A percentile compares a stretch with the other conserved stretches of the same genome.
Evolutionary conservation across 208 protist species (phyloP).

Genomic region (Trypanosomatidae sp.): DNA sequence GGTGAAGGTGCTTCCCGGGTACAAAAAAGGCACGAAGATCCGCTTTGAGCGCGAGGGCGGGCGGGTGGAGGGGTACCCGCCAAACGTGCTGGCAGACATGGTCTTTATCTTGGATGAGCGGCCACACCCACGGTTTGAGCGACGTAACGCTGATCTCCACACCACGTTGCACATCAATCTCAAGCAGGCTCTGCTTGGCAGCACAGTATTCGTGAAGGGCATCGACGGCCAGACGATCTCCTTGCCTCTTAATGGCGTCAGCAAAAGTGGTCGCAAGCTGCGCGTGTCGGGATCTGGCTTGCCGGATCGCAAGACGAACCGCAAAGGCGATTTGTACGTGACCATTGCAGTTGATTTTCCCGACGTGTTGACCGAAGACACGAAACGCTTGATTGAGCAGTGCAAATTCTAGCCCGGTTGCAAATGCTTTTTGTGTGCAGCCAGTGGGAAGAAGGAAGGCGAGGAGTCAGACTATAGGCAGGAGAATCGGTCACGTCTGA

Average conservation of each 20-base stretch:
- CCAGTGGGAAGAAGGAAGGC: neutral
- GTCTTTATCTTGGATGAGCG: constrained; percentile 96
- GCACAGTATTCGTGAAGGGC: constrained; percentile 58
- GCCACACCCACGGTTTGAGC: constrained; percentile 89
- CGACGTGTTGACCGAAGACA: constrained; percentile 65
- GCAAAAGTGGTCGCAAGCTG: constrained; percentile 73
- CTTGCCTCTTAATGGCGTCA: constrained; percentile 73
- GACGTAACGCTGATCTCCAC: constrained; percentile 85
- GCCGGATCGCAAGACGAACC: constrained; percentile 69
- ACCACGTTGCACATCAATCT: constrained; percentile 82
- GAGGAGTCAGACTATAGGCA: neutral
- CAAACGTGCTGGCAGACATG: constrained; percentile 94
- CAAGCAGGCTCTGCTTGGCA: constrained; percentile 83
- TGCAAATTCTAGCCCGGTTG: constrained; percentile 62
- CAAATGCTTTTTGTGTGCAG: neutral
- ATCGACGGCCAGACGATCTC: constrained; percentile 59
- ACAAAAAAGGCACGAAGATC: constrained; percentile 97
- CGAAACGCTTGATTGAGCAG: constrained; percentile 75
- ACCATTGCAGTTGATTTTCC: constrained; percentile 81
- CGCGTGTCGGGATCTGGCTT: constrained; percentile 71
- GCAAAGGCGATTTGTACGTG: constrained; percentile 79
- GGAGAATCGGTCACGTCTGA: neutral
- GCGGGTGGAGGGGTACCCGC: constrained; percentile 79
- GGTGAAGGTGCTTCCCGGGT: constrained; percentile 95
- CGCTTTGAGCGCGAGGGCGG: constrained; percentile 91